Base-by-base conservation (phyloP, 169 alveolate genomes). In the Fabrea salina region DNA sequence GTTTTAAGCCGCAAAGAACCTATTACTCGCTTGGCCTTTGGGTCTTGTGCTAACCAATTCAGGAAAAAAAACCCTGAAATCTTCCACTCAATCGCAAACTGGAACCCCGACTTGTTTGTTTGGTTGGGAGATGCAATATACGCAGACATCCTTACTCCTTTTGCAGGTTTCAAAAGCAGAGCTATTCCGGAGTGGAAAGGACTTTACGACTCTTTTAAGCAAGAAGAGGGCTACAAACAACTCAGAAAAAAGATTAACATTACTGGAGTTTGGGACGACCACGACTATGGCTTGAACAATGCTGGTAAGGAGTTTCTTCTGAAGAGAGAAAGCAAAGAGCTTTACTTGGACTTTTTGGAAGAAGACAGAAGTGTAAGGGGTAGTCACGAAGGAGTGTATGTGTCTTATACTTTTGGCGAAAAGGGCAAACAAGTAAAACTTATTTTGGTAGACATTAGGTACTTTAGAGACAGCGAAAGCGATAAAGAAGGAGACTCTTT, bases 211-310 rank as follows among this genome's bases (percentile, higher is more conserved):
- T 39, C 2, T 22, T 1, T 13, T 4, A 64, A 64, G 41, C 35
- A 64, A 19, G 57, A 30, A 1, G 57, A 33, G 30, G 75, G 75
- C 30, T 64, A 64, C 57, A 64, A 64, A 5, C 57, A 64, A 41
- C 57, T 64, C 32, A 11, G 75, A 40, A 16, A 64, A 35, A 32
- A 33, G n/a, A 40, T 11, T 16, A 64, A 35, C 3, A 40, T 64
- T 1, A 39, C 41, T 32, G 96, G 96, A 16, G 86, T 87, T 4
- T 91, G 93, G 92, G 96, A 91, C 64, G 96, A 92, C 43, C 94
- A 92, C 74, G 95, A 92, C 72, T 89, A 85, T 54, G 93, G 93
- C 3, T 53, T 71, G 32, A 80, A 84, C 27, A 84, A 92, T 75
- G 91, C 90, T 30, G 87, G 85, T 40, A 58, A 43, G 54, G 53